Evolutionary conservation across 1,284 basidiomycete genomes (phyloP).

Genomic region (Fomitopsis palustris): DNA sequence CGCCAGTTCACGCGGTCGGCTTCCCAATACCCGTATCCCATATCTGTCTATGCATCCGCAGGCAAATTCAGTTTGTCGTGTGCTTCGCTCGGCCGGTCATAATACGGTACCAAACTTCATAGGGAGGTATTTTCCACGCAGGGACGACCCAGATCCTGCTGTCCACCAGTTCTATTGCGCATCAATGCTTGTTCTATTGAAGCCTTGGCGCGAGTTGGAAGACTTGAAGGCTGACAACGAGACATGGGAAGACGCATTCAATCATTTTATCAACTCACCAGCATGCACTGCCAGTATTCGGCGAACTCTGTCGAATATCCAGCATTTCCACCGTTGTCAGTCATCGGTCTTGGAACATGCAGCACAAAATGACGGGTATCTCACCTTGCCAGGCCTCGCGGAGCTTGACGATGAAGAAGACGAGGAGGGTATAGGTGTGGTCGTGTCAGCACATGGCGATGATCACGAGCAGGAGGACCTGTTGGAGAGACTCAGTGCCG

Average conservation of each 20-base stretch:
- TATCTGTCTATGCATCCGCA: conserved; percentile 17
- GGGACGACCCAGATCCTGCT: conserved; percentile 18
- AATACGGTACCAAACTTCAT: conserved; percentile 18
- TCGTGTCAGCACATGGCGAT: neutral
- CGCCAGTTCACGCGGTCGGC: conserved; percentile 4
- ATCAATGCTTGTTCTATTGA: conserved; percentile 33
- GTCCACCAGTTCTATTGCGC: conserved; percentile 29
- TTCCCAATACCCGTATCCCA: neutral
- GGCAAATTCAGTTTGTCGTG: conserved; percentile 11
- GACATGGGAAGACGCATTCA: conserved; percentile 17
- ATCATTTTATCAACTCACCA: neutral
- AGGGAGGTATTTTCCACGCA: conserved; percentile 28
- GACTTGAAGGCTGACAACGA: conserved; percentile 23
- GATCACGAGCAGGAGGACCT: no score
- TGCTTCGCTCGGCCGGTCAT: conserved; percentile 14
- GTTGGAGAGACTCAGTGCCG: no score
- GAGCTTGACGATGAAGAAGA: no score
- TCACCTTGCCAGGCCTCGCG: no score
- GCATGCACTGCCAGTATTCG: no score
- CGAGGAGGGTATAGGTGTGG: no score
- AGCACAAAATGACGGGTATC: no score
- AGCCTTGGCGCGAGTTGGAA: conserved; percentile 31
- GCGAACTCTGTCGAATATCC: conserved; percentile 25
- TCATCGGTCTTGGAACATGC: neutral
- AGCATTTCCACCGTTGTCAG: conserved; percentile 32